phyloP scores from a whole-genome alignment of 2,329 filamentous ascomycete genomes.

The Phialocephala subalpina region DNA sequence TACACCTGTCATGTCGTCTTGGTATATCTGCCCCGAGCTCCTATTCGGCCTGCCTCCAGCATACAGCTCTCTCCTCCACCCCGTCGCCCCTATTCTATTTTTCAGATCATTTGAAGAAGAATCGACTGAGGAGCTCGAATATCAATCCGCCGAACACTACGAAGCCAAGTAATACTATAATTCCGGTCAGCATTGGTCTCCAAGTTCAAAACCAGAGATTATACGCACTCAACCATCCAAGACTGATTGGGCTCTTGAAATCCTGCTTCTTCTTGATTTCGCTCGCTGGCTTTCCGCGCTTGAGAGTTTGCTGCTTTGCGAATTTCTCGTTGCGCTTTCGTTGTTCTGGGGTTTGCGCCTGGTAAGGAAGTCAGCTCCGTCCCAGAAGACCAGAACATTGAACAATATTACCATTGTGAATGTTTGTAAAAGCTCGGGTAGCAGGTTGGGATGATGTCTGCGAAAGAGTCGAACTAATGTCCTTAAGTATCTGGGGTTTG shows the following conservation, averaged over 20 bases:
- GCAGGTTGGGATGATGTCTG: background rate
- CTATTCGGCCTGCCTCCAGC: background rate
- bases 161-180: constrained; percentile 42
- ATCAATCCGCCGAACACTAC: constrained; percentile 46
- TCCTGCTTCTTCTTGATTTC: constrained; percentile 67
- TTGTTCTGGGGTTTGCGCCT: constrained; percentile 88
- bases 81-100: background rate
- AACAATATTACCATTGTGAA: constrained; percentile 18
- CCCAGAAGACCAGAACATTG: background rate
- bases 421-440: background rate
- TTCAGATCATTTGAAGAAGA: constrained; percentile 41
- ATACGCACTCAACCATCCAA: constrained; percentile 69
- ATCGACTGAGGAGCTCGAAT: constrained; percentile 47
- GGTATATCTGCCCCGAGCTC: background rate
- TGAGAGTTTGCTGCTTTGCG: constrained; percentile 74
- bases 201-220: background rate
- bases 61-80: background rate
- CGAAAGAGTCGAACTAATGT: background rate
- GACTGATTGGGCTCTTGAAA: constrained; percentile 63
- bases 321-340: constrained; percentile 83
- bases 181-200: constrained; percentile 6
- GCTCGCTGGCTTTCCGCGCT: constrained; percentile 76
- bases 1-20: constrained; percentile 1
- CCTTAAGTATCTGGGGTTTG: background rate
- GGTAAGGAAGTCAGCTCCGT: constrained; percentile 20